These are phyloP conservation scores for Porphyrellus cyaneotinctus DNA, from an alignment of 768 basidiomycete genomes.

Conservation along the genomic window DNA sequence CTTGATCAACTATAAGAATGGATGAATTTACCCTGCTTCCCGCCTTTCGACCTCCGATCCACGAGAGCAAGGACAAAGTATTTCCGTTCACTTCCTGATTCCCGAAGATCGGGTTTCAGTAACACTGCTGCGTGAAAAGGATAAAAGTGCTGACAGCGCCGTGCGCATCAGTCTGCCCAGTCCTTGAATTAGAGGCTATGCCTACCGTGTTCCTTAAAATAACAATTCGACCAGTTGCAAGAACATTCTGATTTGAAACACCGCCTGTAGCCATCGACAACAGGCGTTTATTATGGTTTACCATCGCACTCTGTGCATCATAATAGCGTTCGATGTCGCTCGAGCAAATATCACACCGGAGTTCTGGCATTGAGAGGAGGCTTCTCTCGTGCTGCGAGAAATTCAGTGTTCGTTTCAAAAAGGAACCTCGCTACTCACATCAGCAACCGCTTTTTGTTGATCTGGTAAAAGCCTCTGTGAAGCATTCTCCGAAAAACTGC, in stretches of 20 bases:
- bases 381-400: conserved; percentile 62
- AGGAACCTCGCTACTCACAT: conserved; percentile 46
- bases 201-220: conserved; percentile 78
- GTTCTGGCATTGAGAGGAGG: conserved; percentile 56
- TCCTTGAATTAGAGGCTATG: not conserved
- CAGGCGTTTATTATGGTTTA: conserved; percentile 58
- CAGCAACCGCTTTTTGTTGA: conserved; percentile 81
- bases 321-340: conserved; percentile 75
- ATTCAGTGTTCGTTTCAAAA: conserved; percentile 7
- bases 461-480: conserved; percentile 90
- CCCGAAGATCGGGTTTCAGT: conserved; percentile 59
- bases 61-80: conserved; percentile 76
- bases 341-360: conserved; percentile 66
- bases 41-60: conserved; percentile 53
- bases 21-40: conserved; percentile 44
- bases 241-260: conserved; percentile 61
- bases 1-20: not conserved
- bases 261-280: conserved; percentile 55
- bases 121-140: conserved; percentile 67
- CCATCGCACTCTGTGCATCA: conserved; percentile 60
- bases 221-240: conserved; percentile 75
- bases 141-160: conserved; percentile 62
- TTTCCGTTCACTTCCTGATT: conserved; percentile 45
- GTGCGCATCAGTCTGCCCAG: not conserved
- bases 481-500: conserved; percentile 97